Evolutionary conservation across 2,329 filamentous ascomycete species (phyloP).

Genomic region (Exophiala phaeomuriformis): DNA sequence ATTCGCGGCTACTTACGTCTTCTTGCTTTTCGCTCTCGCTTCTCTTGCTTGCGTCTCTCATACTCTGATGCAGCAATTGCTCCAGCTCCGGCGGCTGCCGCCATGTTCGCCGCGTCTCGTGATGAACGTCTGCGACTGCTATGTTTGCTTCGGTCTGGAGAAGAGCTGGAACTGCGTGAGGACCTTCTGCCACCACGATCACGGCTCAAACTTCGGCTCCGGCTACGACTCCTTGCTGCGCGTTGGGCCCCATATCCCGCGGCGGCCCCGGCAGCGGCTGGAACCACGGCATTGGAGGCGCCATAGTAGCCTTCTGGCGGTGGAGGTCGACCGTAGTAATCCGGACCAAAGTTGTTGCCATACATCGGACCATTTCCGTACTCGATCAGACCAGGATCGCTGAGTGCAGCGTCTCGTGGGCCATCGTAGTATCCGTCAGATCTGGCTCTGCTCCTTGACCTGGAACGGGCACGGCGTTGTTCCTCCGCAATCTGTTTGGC

Average conservation of each 20-base stretch:
- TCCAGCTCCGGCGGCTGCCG: constrained; percentile 51
- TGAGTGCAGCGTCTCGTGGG: constrained; percentile 39
- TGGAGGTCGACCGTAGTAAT: constrained; percentile 40
- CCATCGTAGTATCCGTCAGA: constrained; percentile 37
- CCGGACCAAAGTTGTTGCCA: constrained; percentile 44
- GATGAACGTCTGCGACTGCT: constrained; percentile 34
- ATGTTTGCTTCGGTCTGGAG: constrained; percentile 32
- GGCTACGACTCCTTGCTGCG: constrained; percentile 40
- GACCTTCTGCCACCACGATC: constrained; percentile 31
- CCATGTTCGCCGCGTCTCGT: constrained; percentile 46
- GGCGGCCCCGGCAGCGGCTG: constrained; percentile 31
- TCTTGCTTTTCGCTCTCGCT: constrained; percentile 44
- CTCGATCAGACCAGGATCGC: constrained; percentile 52
- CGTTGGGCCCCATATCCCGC: constrained; percentile 27
- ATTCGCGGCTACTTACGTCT: constrained; percentile 20
- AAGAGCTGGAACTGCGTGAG: constrained; percentile 31
- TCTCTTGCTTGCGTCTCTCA: constrained; percentile 50
- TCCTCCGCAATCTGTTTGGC: constrained; percentile 32
- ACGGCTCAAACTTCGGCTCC: constrained; percentile 42
- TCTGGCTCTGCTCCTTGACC: constrained; percentile 42
- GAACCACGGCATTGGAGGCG: constrained; percentile 36
- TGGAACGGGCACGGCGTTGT: constrained; percentile 30
- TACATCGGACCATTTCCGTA: constrained; percentile 58
- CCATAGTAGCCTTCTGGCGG: constrained; percentile 36
- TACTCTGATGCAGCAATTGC: constrained; percentile 53